Conservation (phyloP, 2,329 filamentous ascomycete genomes). For the Talaromyces marneffei region DNA sequence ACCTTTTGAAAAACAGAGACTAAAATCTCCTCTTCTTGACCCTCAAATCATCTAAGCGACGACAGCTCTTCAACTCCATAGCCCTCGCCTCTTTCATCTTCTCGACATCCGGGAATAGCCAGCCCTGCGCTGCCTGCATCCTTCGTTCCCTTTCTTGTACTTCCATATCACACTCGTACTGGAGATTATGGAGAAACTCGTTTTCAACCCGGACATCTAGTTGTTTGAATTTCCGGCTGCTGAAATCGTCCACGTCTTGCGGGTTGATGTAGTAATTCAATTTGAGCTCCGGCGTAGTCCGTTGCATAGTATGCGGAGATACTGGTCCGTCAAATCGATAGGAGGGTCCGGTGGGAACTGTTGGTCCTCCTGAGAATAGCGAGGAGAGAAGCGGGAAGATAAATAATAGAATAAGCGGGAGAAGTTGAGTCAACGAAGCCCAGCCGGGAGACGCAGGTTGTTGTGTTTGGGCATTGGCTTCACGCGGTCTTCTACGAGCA, state of each 20-base stretch:
- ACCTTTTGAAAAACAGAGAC: conserved; percentile 5
- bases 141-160: conserved; percentile 58
- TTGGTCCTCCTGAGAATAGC: conserved; percentile 56
- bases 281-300: conserved; percentile 63
- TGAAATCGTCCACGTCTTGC: conserved; percentile 65
- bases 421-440: conserved; percentile 62
- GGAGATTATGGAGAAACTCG: conserved; percentile 62
- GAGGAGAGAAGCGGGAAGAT: conserved; percentile 77
- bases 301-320: conserved; percentile 67
- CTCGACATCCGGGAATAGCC: conserved; percentile 75
- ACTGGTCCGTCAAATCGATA: conserved; percentile 70
- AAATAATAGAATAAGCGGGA: conserved; percentile 86
- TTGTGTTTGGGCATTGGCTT: conserved; percentile 50
- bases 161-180: conserved; percentile 70
- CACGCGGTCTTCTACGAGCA: conserved; percentile 69
- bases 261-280: conserved; percentile 85
- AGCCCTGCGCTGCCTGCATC: conserved; percentile 74
- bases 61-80: conserved; percentile 57
- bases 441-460: conserved; percentile 41
- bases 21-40: conserved; percentile 16
- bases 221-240: conserved; percentile 60
- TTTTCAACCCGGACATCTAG: conserved; percentile 74
- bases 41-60: conserved; percentile 49
- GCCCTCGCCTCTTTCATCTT: conserved; percentile 67
- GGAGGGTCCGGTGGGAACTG: conserved; percentile 55